These are phyloP conservation scores for Helicostylum pulchrum DNA, from an alignment of 192 early-diverging fungal species.

Conservation along the genomic window DNA sequence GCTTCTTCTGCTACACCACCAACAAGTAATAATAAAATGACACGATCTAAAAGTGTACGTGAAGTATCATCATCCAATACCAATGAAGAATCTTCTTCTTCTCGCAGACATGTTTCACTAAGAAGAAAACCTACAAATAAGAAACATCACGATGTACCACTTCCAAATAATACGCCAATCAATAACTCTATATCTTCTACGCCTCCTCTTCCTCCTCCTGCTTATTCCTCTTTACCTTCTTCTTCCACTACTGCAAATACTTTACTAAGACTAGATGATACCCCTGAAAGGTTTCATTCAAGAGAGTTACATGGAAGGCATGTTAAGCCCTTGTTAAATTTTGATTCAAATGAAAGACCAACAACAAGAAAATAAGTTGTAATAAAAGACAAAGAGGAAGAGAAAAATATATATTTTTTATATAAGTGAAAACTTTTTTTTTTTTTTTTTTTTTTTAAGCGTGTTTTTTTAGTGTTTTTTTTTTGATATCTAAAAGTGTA, in stretches of 20 bases:
- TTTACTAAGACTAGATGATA: constrained; percentile 19
- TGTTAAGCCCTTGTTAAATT: constrained; percentile 27
- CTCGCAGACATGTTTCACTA: constrained; percentile 13
- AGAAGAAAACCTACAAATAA: constrained; percentile 11
- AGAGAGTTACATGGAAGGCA: constrained; percentile 21
- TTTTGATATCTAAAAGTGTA: background rate
- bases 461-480: constrained; percentile 1
- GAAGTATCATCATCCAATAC: background rate
- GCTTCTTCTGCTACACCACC: background rate
- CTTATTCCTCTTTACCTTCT: background rate
- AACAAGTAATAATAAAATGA: background rate
- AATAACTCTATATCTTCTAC: background rate
- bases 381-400: background rate
- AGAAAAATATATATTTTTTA: background rate
- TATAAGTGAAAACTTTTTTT: background rate
- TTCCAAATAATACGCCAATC: constrained; percentile 14
- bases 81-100: background rate
- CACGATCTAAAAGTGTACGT: constrained; percentile 17
- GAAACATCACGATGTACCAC: constrained; percentile 21
- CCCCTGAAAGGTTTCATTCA: constrained; percentile 25
- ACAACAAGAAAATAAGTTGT: constrained; percentile 6
- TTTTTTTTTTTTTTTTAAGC: background rate
- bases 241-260: background rate
- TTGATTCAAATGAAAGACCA: constrained; percentile 17
- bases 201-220: background rate